phyloP scores from a whole-genome alignment of 805 yeast genomes.

The Ogataea pini region DNA sequence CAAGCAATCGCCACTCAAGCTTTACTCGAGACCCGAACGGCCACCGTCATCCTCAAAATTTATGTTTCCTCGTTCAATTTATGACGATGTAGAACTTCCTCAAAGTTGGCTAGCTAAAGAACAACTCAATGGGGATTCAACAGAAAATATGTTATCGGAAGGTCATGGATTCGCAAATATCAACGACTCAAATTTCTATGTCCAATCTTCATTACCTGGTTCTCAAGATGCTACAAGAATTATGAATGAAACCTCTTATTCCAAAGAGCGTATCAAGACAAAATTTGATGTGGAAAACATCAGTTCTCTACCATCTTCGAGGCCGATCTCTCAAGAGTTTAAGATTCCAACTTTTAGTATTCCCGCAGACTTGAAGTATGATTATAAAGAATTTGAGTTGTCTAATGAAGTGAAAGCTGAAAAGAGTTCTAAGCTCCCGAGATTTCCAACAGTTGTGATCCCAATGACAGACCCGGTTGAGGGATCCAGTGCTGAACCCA shows the following conservation, averaged over 20 bases:
- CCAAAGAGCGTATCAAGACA: constrained; percentile 13
- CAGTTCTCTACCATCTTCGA: constrained; percentile 20
- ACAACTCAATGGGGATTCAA: constrained; percentile 16
- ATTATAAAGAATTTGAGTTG: constrained; percentile 13
- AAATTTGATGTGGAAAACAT: constrained; percentile 18
- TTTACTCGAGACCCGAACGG: constrained; percentile 14
- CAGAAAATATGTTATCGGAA: constrained; percentile 18
- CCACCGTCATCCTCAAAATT: constrained; percentile 15
- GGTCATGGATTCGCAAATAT: constrained; percentile 18
- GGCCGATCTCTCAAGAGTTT: constrained; percentile 18
- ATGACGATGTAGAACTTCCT: constrained; percentile 19
- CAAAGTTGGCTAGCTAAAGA: constrained; percentile 17
- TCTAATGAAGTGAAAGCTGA: constrained; percentile 9
- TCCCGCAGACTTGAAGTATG: constrained; percentile 19
- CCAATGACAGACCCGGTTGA: constrained; percentile 10
- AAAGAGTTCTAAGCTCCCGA: constrained; percentile 10
- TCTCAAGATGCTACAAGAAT: constrained; percentile 20
- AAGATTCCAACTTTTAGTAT: constrained; percentile 20
- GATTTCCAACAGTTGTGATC: constrained; percentile 13
- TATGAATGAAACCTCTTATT: constrained; percentile 14
- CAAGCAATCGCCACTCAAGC: constrained; percentile 18
- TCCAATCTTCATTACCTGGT: constrained; percentile 21
- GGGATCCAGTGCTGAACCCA: constrained; percentile 6
- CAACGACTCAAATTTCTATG: constrained; percentile 19
- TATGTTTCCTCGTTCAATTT: constrained; percentile 18